Percentiles rank a stretch among this genome's conserved stretches.
Evolutionary conservation across 2,329 filamentous ascomycete genomes (phyloP).

Genomic region (Bisporella sp.): DNA sequence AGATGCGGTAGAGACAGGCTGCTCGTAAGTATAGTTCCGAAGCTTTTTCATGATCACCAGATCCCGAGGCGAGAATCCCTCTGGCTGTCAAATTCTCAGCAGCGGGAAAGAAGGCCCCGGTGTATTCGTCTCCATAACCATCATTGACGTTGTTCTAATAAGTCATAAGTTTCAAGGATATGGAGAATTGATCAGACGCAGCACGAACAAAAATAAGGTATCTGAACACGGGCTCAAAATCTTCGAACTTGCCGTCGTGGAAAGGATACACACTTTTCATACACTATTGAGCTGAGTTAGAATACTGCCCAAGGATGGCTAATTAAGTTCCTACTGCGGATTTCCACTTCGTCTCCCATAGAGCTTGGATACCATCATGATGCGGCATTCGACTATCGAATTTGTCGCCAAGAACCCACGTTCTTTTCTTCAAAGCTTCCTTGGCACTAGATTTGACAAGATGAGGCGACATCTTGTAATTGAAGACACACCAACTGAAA

Average conservation of each 20-base stretch:
- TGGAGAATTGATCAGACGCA: too few species aligned
- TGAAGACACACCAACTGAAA: too few species aligned
- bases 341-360: conserved; percentile 76
- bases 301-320: too few species aligned
- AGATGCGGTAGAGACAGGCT: conserved; percentile 66
- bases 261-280: conserved; percentile 63
- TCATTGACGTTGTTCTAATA: conserved; percentile 51
- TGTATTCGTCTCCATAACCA: conserved; percentile 59
- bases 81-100: conserved; percentile 48
- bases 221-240: conserved; percentile 65
- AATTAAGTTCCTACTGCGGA: conserved; percentile 41
- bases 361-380: conserved; percentile 39
- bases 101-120: conserved; percentile 52
- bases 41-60: conserved; percentile 44
- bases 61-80: conserved; percentile 42
- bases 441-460: too few species aligned
- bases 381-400: conserved; percentile 11
- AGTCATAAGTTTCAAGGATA: not conserved
- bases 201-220: conserved; percentile 43
- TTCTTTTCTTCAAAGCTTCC: not conserved
- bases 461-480: too few species aligned
- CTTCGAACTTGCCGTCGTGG: conserved; percentile 61
- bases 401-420: not conserved
- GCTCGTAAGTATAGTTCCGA: conserved; percentile 61
- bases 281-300: conserved; percentile 31